Base-by-base conservation (phyloP, 1,139 yeast genomes). In the Yamadazyma songkhlaensis region DNA sequence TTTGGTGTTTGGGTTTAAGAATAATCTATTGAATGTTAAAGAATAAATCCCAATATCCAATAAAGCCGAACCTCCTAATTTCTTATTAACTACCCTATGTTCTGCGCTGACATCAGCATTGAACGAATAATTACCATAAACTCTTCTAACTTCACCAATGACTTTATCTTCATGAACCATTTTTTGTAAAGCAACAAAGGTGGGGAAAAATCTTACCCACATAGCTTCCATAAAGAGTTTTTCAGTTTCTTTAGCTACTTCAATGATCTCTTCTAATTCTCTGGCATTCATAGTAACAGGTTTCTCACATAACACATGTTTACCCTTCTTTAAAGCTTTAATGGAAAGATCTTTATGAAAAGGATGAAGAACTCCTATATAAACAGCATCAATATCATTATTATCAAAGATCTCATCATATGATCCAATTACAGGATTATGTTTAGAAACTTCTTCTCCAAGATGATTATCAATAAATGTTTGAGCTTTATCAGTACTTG, bases 131-230 rank as follows among this genome's bases (percentile, higher is more conserved):
- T 69, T 69, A 21, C 61, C 52, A 25, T 43, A 38, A 5, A 74
- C 54, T 10, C 77, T 55, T 41, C 56, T 54, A 17, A 74, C 55
- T 13, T 62, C 64, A 3, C 81, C 81, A 34, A 77, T 44, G 12
- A 60, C 54, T 39, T 60, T 57, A 20, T 72, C 65, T 22, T 64
- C 59, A 45, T 63, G 66, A 26, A 77, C 44, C 39, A 57, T 50
- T 25, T 59, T 42, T 42, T 66, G 60, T 38, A 74, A 55, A 24
- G 62, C 62, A 14, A 49, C 38, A 24, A 66, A 57, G 14, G 68
- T 43, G 1, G 85, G 85, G 62, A 78, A 75, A 51, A 74, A 79
- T 34, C 84, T 61, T 2, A 82, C 74, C 86, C 86, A 80, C 43
- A 79, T 71, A 6, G 77, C 85, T 51, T 80, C 86, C 82, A 79